These are phyloP conservation scores for Diaporthe ilicicola DNA, from an alignment of 2,329 filamentous ascomycete species.

Conservation along the genomic window DNA sequence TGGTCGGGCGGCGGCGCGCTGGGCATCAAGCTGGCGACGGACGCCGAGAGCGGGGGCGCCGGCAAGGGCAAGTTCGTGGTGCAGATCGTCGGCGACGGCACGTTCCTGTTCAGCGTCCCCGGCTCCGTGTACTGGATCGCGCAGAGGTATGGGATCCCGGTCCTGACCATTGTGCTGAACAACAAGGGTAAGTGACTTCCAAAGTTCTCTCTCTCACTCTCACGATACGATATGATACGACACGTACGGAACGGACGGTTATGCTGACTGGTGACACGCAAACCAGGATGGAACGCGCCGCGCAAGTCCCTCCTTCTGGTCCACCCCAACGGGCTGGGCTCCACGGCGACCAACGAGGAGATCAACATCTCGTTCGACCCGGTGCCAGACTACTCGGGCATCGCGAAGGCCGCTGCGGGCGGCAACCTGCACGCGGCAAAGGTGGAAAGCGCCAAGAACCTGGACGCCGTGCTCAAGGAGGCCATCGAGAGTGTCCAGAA, in stretches of 20 bases:
- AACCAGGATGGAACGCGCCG: slow-evolving; percentile 66
- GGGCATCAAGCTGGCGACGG: slow-evolving; percentile 58
- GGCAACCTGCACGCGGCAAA: slow-evolving; percentile 60
- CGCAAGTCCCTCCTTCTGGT: slow-evolving; percentile 64
- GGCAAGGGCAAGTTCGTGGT: slow-evolving; percentile 55
- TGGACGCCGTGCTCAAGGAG: slow-evolving; percentile 56
- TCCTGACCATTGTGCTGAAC: slow-evolving; percentile 59
- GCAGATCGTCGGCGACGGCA: slow-evolving; percentile 59
- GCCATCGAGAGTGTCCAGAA: slow-evolving; percentile 60
- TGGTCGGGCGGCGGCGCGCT: slow-evolving; percentile 62
- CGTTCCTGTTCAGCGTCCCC: slow-evolving; percentile 57
- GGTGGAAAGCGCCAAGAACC: slow-evolving; percentile 55
- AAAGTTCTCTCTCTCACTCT: background rate
- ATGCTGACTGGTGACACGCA: background rate
- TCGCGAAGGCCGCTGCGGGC: slow-evolving; percentile 67
- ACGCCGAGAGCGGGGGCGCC: slow-evolving; percentile 47
- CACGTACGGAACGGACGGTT: too few relatives aligned
- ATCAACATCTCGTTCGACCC: slow-evolving; percentile 70
- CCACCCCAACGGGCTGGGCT: slow-evolving; percentile 64
- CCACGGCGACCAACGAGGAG: slow-evolving; percentile 66
- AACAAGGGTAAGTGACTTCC: slow-evolving; percentile 53
- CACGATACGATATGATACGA: too few relatives aligned
- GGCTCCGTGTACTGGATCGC: slow-evolving; percentile 59
- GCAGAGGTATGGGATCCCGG: slow-evolving; percentile 55
- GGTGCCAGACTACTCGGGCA: slow-evolving; percentile 65